These are phyloP conservation scores for Yamadazyma dendronema DNA, from an alignment of 1,139 yeast genomes.

Conservation along the genomic window DNA sequence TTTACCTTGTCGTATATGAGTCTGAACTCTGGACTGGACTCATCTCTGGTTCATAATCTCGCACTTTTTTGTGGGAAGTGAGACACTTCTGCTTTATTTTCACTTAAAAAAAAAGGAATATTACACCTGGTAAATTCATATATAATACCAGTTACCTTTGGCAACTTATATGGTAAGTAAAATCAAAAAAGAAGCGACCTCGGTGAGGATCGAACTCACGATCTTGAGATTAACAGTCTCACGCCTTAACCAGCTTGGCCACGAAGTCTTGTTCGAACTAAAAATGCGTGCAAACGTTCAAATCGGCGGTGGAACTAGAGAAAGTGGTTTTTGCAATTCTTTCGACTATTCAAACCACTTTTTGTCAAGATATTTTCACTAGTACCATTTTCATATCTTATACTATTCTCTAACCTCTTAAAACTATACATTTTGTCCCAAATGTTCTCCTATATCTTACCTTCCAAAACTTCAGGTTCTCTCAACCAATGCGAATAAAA, in stretches of 20 bases:
- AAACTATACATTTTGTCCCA: no score
- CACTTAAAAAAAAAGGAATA: no score
- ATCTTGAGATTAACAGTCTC: constrained; percentile 50
- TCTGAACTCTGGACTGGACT: no score
- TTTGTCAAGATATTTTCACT: no score
- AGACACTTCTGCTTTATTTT: no score
- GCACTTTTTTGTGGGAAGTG: no score
- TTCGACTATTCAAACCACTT: no score
- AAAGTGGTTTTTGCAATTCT: not conserved
- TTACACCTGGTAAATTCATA: not conserved
- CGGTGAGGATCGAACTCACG: constrained; percentile 47
- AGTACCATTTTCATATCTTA: no score
- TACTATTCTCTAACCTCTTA: no score
- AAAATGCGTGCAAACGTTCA: not conserved
- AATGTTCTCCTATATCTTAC: not conserved
- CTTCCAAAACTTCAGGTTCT: not conserved
- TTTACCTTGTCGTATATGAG: no score
- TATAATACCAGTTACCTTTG: no score
- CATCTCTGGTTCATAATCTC: no score
- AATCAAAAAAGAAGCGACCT: constrained; percentile 24
- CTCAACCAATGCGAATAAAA: constrained; percentile 4
- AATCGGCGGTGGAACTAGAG: not conserved
- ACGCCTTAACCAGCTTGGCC: constrained; percentile 58
- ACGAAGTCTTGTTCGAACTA: constrained; percentile 35
- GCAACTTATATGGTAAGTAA: not conserved